Evolutionary conservation across 176 grass and related monocot genomes (phyloP), one percentile per base, ranked within the genome.

Genomic region (Oryza nivara): DNA sequence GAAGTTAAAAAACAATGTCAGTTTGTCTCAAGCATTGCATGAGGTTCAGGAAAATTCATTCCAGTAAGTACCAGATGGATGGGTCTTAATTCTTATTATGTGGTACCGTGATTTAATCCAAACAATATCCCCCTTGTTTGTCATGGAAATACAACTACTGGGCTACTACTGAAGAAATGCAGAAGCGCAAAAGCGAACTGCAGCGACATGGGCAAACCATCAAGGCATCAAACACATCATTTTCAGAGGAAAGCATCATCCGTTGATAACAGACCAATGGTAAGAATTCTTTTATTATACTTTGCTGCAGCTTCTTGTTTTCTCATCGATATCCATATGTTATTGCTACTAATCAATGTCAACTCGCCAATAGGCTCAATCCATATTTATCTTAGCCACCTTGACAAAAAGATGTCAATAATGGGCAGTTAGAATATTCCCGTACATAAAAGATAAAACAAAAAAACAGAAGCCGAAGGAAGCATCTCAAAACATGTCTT

Each of bases 171-270:
- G 36, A 74, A 48, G 8, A 68, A 74, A 71, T 8, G 16, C 41
- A 16, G 44, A 78, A 67, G 75, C 13, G 7, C 11, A 2, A 28
- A 63, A 49, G 19, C 43, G 51, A 51, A 51, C 30, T 54, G 43
- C 65, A 41, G 65, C 43, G 30, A 65, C 84, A 73, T 73, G 7
- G 38, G 26, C 67, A 78, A 72, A 11, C 63, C 70, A 70, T 58
- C n/a, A 36, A 20, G 19, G 54, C 54, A 58, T 58, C 54, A 58
- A 52, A 34, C 28, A 23, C 81, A 91, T 87, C 85, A 84, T 91
- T 91, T 75, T 91, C 89, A 91, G 23, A 67, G 76, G 67, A 90
- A 86, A 90, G 83, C 17, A n/a, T 49, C 32, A 72, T 82, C 13
- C 28, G 23, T 67, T 72, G 54, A 56, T 51, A 85, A 77, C 56